These are phyloP conservation scores for Auxenochlorella pyrenoidosa DNA, from an alignment of 139 green algal species.

Conservation along the genomic window DNA sequence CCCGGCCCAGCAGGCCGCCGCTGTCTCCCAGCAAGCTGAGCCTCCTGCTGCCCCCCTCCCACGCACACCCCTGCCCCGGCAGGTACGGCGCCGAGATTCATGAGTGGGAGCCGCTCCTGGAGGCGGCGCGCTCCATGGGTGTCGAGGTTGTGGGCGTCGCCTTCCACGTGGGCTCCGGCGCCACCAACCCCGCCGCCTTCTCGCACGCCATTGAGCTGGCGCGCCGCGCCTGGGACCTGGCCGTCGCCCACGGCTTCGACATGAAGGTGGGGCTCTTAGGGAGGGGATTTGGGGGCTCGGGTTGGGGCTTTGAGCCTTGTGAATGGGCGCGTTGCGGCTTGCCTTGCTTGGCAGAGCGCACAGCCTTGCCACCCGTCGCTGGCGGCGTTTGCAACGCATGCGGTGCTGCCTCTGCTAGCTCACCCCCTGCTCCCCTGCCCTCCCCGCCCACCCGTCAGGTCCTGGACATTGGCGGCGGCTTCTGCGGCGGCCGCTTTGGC, in stretches of 20 bases:
- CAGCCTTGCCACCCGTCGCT: no score
- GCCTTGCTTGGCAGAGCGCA: no score
- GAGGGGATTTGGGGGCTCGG: no score
- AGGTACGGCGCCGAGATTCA: conserved; percentile 60
- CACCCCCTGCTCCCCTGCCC: not conserved
- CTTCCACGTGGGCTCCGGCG: conserved; percentile 96
- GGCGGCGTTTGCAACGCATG: no score
- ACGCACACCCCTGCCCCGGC: not conserved
- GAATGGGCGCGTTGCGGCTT: no score
- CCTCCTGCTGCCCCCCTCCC: no score
- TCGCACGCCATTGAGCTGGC: conserved; percentile 71
- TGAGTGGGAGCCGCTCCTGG: conserved; percentile 55
- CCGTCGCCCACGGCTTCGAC: conserved; percentile 7
- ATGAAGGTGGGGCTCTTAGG: conserved; percentile 22
- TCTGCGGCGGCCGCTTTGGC: conserved; percentile 69
- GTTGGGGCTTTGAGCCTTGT: no score
- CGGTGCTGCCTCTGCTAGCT: no score
- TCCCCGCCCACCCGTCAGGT: conserved; percentile 42
- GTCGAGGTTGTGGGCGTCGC: conserved; percentile 88
- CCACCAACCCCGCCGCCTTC: conserved; percentile 34
- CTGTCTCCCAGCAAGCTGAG: no score
- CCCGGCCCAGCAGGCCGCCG: no score
- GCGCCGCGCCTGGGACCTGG: conserved; percentile 43
- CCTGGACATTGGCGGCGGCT: conserved; percentile 97
- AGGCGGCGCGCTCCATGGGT: conserved; percentile 39